Percentiles rank a stretch among this genome's conserved stretches.
These are phyloP conservation scores for Fusarium sp. DNA, from an alignment of 2,329 filamentous ascomycete genomes.

Conservation along the genomic window DNA sequence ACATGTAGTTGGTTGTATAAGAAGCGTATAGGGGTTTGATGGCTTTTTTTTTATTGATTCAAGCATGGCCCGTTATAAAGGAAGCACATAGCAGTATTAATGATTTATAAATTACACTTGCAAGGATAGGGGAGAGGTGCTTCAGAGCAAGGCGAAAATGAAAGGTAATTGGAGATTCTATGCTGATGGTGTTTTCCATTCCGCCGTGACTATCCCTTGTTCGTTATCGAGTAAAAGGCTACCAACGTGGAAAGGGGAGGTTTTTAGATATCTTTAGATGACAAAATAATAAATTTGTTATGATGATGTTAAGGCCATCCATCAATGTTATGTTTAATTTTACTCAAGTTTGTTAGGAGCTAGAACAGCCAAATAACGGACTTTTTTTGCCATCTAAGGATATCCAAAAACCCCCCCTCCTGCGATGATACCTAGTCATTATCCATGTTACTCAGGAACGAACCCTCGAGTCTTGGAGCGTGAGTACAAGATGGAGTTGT, in stretches of 20 bases:
- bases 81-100: conserved; percentile 46
- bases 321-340: too few species aligned
- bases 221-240: background rate
- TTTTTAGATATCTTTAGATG: too few species aligned
- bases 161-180: conserved; percentile 44
- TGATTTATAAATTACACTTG: conserved; percentile 40
- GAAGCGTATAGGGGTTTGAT: conserved; percentile 31
- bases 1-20: conserved; percentile 44
- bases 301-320: too few species aligned
- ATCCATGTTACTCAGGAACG: conserved; percentile 19
- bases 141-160: conserved; percentile 27
- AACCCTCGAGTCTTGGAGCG: conserved; percentile 27
- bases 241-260: too few species aligned
- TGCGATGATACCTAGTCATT: background rate
- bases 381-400: too few species aligned
- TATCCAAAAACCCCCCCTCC: too few species aligned
- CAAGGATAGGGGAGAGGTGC: conserved; percentile 1
- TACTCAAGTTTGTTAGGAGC: too few species aligned
- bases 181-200: background rate
- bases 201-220: background rate
- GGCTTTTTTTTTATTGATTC: conserved; percentile 34
- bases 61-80: conserved; percentile 44
- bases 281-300: too few species aligned
- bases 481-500: conserved; percentile 20
- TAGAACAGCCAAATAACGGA: too few species aligned